These are phyloP conservation scores for Agapanthus africanus DNA, from an alignment of 106 monocot species.

Conservation along the genomic window DNA sequence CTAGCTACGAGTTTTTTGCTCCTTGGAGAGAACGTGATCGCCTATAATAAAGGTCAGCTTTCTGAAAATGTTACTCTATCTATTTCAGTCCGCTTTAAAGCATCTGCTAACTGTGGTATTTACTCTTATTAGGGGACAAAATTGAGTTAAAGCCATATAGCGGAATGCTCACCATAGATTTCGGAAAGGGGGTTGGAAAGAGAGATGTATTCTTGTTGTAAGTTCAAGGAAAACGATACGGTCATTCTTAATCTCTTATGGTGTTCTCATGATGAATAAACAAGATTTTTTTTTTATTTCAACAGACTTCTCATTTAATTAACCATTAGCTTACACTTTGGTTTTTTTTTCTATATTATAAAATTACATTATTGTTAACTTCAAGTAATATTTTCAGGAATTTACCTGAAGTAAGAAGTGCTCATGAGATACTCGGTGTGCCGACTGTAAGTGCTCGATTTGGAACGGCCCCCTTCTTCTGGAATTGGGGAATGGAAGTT, in stretches of 20 bases:
- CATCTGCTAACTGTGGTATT: conserved; percentile 3
- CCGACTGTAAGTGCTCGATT: conserved; percentile 95
- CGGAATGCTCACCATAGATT: conserved; percentile 79
- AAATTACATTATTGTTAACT: not conserved
- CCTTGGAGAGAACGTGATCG: conserved; percentile 90
- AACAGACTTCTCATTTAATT: not conserved
- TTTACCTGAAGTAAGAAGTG: conserved; percentile 84
- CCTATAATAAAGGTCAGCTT: conserved; percentile 72
- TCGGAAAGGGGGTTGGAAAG: conserved; percentile 85
- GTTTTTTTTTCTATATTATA: not conserved
- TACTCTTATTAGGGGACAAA: conserved; percentile 55
- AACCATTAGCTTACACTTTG: not conserved
- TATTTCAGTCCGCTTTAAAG: not conserved
- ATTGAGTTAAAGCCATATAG: conserved; percentile 84
- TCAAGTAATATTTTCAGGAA: conserved; percentile 40
- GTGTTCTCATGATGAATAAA: not conserved
- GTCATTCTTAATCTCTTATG: not conserved
- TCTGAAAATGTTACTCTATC: not conserved
- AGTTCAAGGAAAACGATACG: conserved; percentile 24
- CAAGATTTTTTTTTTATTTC: not conserved
- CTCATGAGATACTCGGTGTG: conserved; percentile 76
- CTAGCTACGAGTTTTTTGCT: conserved; percentile 87
- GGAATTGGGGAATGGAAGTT: conserved; percentile 95
- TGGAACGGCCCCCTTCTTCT: conserved; percentile 91
- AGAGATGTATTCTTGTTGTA: conserved; percentile 96